phyloP scores from a whole-genome alignment of 2,329 filamentous ascomycete species.

The Ilyonectria sp. region DNA sequence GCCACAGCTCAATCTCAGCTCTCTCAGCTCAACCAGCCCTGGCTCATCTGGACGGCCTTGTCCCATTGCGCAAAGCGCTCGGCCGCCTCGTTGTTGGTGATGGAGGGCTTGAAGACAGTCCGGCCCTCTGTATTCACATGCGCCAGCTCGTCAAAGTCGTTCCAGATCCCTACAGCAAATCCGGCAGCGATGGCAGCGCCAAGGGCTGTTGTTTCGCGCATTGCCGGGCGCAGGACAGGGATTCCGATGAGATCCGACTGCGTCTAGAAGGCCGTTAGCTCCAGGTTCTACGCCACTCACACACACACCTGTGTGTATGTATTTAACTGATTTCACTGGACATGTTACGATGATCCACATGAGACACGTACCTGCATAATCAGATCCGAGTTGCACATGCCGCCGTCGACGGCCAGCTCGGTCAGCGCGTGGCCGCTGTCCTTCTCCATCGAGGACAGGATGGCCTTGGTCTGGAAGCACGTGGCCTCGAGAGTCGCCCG shows the following conservation, averaged over 20 bases:
- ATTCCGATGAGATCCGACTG: constrained; percentile 90
- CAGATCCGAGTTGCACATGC: constrained; percentile 89
- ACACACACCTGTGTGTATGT: constrained; percentile 60
- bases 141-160: constrained; percentile 79
- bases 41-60: constrained; percentile 84
- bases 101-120: constrained; percentile 79
- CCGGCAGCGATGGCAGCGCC: constrained; percentile 92
- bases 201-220: constrained; percentile 92
- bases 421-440: constrained; percentile 84
- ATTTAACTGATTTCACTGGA: background rate
- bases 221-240: constrained; percentile 85
- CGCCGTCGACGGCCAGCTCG: constrained; percentile 87
- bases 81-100: constrained; percentile 70
- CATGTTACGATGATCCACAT: background rate
- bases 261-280: constrained; percentile 78
- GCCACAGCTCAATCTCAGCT: constrained; percentile 42
- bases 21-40: constrained; percentile 71
- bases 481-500: constrained; percentile 92
- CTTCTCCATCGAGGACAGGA: constrained; percentile 91
- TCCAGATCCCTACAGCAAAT: constrained; percentile 85
- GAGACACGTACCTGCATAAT: constrained; percentile 76
- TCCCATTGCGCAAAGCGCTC: constrained; percentile 81
- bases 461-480: constrained; percentile 93
- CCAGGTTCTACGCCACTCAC: constrained; percentile 64
- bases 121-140: constrained; percentile 80